These are phyloP conservation scores for Friedmanniomyces endolithicus DNA, from an alignment of 495 filamentous ascomycete species.

Conservation along the genomic window DNA sequence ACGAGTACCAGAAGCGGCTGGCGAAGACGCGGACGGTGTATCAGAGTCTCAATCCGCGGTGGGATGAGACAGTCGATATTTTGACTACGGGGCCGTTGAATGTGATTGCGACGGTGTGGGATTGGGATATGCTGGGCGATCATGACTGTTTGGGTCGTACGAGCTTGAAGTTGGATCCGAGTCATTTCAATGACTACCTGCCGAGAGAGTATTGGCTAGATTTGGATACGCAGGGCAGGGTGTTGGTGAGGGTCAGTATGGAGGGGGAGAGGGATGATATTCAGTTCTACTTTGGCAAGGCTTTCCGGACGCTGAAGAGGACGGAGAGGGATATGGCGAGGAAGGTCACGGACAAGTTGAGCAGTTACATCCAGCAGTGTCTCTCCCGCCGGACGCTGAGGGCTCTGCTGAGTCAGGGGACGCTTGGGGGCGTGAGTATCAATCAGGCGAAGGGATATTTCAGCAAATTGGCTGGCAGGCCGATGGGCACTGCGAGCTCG, in stretches of 20 bases:
- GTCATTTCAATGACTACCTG: conserved; percentile 89
- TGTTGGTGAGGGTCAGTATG: conserved; percentile 89
- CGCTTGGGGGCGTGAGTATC: conserved; percentile 63
- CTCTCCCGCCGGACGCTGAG: conserved; percentile 72
- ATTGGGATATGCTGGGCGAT: conserved; percentile 94
- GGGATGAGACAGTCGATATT: conserved; percentile 96
- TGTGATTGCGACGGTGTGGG: conserved; percentile 95
- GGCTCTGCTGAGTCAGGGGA: conserved; percentile 56
- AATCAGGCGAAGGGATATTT: conserved; percentile 42
- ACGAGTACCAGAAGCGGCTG: conserved; percentile 97
- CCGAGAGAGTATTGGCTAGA: conserved; percentile 96
- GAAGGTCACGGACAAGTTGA: conserved; percentile 97
- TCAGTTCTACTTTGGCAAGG: conserved; percentile 96
- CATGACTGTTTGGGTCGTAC: conserved; percentile 95
- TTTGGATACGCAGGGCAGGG: conserved; percentile 84
- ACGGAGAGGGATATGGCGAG: conserved; percentile 97
- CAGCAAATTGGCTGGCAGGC: conserved; percentile 13
- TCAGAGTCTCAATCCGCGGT: conserved; percentile 83
- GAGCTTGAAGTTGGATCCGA: conserved; percentile 84
- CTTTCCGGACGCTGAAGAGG: conserved; percentile 85
- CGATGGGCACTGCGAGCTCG: neutral
- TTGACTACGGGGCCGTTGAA: conserved; percentile 83
- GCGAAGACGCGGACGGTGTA: conserved; percentile 89
- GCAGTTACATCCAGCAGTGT: conserved; percentile 81
- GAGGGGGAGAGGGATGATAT: conserved; percentile 98